Base-by-base conservation (phyloP, 768 basidiomycete species). In the Scleroderma bovista region DNA sequence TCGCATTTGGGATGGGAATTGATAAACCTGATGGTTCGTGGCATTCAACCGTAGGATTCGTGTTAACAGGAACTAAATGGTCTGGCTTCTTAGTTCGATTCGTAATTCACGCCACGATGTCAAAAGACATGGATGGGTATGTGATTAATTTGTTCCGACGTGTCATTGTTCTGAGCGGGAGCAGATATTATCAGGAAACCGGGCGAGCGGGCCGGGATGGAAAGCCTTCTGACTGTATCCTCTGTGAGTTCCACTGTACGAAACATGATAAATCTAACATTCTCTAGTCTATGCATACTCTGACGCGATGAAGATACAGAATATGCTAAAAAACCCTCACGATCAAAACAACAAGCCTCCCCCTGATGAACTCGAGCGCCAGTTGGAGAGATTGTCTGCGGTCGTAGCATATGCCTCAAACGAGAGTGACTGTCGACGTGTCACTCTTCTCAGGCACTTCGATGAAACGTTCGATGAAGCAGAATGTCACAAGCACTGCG, bases 1-100 rank as follows among this genome's bases (percentile, higher is more conserved):
- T 93, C 56, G 93, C 93, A 0, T 98, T 98, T 65, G 95, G 95
- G 11, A 98, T 98, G 93, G 94, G 95, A 1, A 90, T 95, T 44
- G 90, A 94, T 67, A 93, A 94, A 65, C 66, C 82, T 6, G 79
- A 89, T 58, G 87, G 86, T 86, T 63, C 54, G 71, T 15, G 45
- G 31, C 34, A 13, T 43, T 9, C 19, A 17, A 31, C 42, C 46
- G 20, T 45, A 12, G 9, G 51, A 23, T 23, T 43, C 24, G 11
- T 17, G 10, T 8, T 38, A 2, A 12, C 7, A 36, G 24, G 32
- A 39, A 44, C 13, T 12, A 2, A 13, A 22, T 61, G 32, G 57
- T 34, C n/a, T 26, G 44, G 52, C 53, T 40, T 24, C 39, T 36
- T 47, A 92, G 93, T 95, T 7, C 87, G 93, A 54, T 95, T 84